Percentiles rank a stretch among this genome's conserved stretches.
phyloP scores from a whole-genome alignment of 371 early-diverging fungal species.

The Synchytrium microbalum region DNA sequence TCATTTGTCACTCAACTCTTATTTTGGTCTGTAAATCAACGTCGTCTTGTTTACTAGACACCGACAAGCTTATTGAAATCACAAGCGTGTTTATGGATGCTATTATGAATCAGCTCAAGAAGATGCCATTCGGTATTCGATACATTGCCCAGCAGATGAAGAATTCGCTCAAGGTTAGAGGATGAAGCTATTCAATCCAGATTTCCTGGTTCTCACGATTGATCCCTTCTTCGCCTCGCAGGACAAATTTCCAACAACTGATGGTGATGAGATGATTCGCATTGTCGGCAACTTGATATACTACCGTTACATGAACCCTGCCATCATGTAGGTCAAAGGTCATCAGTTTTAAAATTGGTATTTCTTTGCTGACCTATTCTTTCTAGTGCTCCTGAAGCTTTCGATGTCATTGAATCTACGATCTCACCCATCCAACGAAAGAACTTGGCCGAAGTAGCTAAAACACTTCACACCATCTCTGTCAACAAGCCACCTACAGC shows the following conservation, averaged over 20 bases:
- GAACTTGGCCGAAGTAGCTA: conserved; percentile 71
- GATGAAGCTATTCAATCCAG: not conserved
- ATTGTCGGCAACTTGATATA: conserved; percentile 91
- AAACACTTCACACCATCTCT: conserved; percentile 84
- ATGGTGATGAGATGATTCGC: conserved; percentile 67
- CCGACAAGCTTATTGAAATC: conserved; percentile 65
- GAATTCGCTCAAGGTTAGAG: conserved; percentile 50
- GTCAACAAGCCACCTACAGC: conserved; percentile 60
- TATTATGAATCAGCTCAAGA: conserved; percentile 66
- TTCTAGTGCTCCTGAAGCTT: conserved; percentile 85
- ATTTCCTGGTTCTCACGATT: not conserved
- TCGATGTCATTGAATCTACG: conserved; percentile 82
- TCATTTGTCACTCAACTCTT: not conserved
- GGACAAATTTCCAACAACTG: conserved; percentile 71
- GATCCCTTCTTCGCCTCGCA: conserved; percentile 8
- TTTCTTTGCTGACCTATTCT: not conserved
- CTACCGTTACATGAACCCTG: conserved; percentile 95
- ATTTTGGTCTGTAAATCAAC: not conserved
- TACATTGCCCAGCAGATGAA: conserved; percentile 86
- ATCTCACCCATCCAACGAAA: conserved; percentile 85
- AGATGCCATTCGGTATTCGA: conserved; percentile 94
- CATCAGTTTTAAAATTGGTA: conserved; percentile 1
- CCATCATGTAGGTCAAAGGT: conserved; percentile 69
- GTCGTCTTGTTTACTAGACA: conserved; percentile 23
- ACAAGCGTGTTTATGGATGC: conserved; percentile 73